These are phyloP conservation scores for Cladosporium halotolerans DNA, from an alignment of 2,329 filamentous ascomycete genomes.

Conservation along the genomic window DNA sequence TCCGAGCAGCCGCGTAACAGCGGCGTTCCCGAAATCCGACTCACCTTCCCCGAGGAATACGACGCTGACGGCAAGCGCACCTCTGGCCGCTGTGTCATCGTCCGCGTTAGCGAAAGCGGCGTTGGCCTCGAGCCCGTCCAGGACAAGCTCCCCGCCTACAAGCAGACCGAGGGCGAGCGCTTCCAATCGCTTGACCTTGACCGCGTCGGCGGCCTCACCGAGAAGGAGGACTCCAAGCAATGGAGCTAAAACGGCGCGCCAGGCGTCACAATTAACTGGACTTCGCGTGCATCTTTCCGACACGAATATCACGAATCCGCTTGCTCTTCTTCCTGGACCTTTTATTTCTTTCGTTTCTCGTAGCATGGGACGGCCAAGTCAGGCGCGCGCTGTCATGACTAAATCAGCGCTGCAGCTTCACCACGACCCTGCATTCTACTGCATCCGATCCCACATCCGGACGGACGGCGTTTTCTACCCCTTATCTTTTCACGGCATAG, in stretches of 20 bases:
- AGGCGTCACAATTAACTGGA: conserved; percentile 3
- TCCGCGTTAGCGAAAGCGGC: conserved; percentile 80
- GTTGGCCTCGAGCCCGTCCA: conserved; percentile 81
- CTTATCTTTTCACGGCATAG: conserved; percentile 2
- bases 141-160: conserved; percentile 80
- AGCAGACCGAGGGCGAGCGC: conserved; percentile 65
- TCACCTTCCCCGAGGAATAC: conserved; percentile 95
- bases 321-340: conserved; percentile 9
- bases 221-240: conserved; percentile 56
- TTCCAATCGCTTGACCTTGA: conserved; percentile 96
- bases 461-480: conserved; percentile 5
- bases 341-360: conserved; percentile 2
- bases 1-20: conserved; percentile 65
- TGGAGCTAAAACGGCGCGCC: conserved; percentile 7
- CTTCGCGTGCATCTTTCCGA: conserved; percentile 8
- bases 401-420: conserved; percentile 3
- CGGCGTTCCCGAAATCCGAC: conserved; percentile 89
- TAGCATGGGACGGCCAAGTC: conserved; percentile 6
- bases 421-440: conserved; percentile 10
- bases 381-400: conserved; percentile 4
- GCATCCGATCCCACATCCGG: background rate
- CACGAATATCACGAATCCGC: conserved; percentile 11
- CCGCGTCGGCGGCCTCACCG: conserved; percentile 86
- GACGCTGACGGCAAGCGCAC: conserved; percentile 73
- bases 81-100: conserved; percentile 83